Base-by-base conservation (phyloP, 208 protist species). In the Trichomonas vaginalis region DNA sequence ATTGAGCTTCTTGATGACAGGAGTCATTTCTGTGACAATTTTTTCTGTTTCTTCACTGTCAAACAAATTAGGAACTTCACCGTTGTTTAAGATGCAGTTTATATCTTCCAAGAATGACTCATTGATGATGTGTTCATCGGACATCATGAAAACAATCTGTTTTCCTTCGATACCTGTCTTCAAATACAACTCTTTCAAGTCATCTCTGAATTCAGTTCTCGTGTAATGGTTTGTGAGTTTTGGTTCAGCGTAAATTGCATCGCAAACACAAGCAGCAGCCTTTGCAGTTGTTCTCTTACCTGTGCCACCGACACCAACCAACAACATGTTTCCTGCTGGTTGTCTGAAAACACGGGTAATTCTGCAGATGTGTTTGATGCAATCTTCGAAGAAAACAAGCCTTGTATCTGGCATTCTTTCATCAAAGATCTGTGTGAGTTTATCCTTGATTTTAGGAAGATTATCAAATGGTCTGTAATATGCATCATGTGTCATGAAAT, bases 41-140 rank as follows among this genome's bases (percentile, higher is more conserved):
- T 97, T 97, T 95, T 98, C 98, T 83, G 98, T 96, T 95, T 99
- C 98, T 86, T 99, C 98, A 6, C 35, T 46, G 21, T 98, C 96
- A 97, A 99, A 99, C 40, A 99, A 96, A 95, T 99, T 99, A 17
- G 98, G 98, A 95, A 99, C 98, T 97, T 99, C 98, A 95, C 98
- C 98, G 14, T 98, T 98, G 97, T 99, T 99, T 37, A 99, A 97
- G 49, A 99, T 98, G 97, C 98, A 99, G 97, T 99, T 99, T 87
- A 99, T 97, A 97, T 99, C 98, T 97, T 99, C 98, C 32, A 99
- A 97, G 97, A 99, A 99, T 88, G 82, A 88, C 95, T 98, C 96
- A 96, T 99, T 98, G 56, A 98, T 96, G n/a, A 99, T 97, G 96
- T 99, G 98, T 15, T 98, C 97, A 97, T 99, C 98, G 49, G 97